phyloP scores from a whole-genome alignment of 192 early-diverging fungal species.

The Coemansia sp. region DNA sequence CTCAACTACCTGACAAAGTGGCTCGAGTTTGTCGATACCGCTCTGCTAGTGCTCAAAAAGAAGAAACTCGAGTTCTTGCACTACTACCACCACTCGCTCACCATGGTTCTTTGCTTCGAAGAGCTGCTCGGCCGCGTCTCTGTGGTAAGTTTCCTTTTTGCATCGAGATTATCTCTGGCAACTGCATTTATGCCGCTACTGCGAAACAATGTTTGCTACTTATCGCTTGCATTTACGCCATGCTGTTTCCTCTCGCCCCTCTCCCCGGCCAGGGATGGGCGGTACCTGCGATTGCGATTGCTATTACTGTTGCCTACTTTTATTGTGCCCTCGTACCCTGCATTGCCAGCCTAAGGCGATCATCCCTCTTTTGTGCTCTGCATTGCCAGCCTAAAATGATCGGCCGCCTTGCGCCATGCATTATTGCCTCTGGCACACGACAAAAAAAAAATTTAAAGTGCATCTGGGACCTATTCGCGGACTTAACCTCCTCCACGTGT shows the following conservation, averaged over 20 bases:
- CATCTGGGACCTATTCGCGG: background rate
- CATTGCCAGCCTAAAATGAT: no score
- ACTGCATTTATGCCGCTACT: constrained; percentile 1
- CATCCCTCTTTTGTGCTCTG: background rate
- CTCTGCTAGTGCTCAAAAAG: constrained; percentile 84
- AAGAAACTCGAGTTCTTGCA: constrained; percentile 92
- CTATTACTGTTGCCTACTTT: background rate
- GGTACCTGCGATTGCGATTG: background rate
- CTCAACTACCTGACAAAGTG: constrained; percentile 94
- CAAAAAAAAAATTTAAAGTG: background rate
- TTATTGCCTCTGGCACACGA: no score
- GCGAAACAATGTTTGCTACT: background rate
- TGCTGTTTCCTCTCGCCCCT: background rate
- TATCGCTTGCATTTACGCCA: constrained; percentile 13
- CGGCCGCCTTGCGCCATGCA: no score
- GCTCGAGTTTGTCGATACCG: constrained; percentile 89
- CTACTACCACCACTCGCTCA: constrained; percentile 93
- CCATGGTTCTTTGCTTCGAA: constrained; percentile 85
- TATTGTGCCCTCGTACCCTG: background rate
- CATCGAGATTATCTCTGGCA: background rate
- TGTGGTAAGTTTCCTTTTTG: constrained; percentile 64
- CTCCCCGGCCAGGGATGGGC: background rate
- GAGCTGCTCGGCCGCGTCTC: constrained; percentile 79
- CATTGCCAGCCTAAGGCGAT: background rate
- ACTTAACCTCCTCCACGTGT: background rate